These are phyloP conservation scores for Raffaelea albimanens DNA, from an alignment of 2,329 filamentous ascomycete species.

Conservation along the genomic window DNA sequence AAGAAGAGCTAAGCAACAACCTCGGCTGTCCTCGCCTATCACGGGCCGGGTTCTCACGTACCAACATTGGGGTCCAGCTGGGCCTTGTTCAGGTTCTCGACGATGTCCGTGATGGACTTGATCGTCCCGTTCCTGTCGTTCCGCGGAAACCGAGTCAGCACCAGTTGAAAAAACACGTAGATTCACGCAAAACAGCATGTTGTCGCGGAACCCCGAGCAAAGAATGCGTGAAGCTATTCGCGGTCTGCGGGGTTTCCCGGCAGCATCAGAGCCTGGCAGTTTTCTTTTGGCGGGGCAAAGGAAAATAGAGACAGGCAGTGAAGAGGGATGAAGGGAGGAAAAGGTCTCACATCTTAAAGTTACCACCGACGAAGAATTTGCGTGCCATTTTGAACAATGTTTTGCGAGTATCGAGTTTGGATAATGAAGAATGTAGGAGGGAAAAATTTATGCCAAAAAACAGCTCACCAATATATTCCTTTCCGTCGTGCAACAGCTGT, in stretches of 20 bases:
- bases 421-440: not conserved
- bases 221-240: slow-evolving; percentile 16
- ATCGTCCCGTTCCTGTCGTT: slow-evolving; percentile 77
- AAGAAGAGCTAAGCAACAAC: no score
- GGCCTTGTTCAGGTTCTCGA: slow-evolving; percentile 79
- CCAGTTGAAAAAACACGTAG: not conserved
- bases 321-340: slow-evolving; percentile 9
- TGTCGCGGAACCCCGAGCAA: no score
- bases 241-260: slow-evolving; percentile 15
- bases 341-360: slow-evolving; percentile 99
- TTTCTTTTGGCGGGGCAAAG: slow-evolving; percentile 2
- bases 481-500: not conserved
- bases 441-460: not conserved
- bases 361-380: slow-evolving; percentile 95
- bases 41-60: slow-evolving; percentile 43
- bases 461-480: no score
- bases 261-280: no score
- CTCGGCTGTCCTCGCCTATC: no score
- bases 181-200: not conserved
- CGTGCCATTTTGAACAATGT: slow-evolving; percentile 65
- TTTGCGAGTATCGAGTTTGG: not conserved
- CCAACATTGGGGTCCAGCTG: slow-evolving; percentile 67
- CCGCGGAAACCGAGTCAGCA: not conserved
- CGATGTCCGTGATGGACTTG: slow-evolving; percentile 82
- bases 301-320: slow-evolving; percentile 18